Percentiles rank a stretch among this genome's conserved stretches.
These are phyloP conservation scores for Brassica incana DNA, from an alignment of 345 rosid genomes.

Conservation along the genomic window DNA sequence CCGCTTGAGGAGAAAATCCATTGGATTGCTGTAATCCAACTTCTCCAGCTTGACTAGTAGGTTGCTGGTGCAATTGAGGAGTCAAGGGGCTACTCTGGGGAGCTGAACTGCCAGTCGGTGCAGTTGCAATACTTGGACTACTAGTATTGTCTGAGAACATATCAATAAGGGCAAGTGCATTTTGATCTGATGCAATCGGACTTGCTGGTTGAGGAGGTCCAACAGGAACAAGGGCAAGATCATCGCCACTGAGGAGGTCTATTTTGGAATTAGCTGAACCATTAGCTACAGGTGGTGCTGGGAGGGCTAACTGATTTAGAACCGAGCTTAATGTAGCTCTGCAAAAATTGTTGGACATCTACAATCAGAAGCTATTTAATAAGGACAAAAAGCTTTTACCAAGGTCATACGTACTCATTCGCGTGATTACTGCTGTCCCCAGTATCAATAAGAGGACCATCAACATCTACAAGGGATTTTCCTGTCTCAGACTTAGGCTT, in stretches of 20 bases:
- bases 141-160: conserved; percentile 66
- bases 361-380: conserved; percentile 10
- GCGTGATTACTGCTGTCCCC: conserved; percentile 59
- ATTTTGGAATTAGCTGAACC: conserved; percentile 70
- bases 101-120: conserved; percentile 47
- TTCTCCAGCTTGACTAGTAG: conserved; percentile 55
- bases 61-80: conserved; percentile 69
- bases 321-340: conserved; percentile 62
- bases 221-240: conserved; percentile 77
- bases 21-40: conserved; percentile 63
- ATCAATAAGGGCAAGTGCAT: conserved; percentile 85
- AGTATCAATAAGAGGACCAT: conserved; percentile 74
- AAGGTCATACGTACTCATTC: conserved; percentile 38
- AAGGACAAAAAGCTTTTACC: conserved; percentile 13
- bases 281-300: conserved; percentile 77
- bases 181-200: conserved; percentile 64
- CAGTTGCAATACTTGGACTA: conserved; percentile 50
- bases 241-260: conserved; percentile 96
- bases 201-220: conserved; percentile 61
- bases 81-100: conserved; percentile 51
- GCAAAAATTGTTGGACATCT: conserved; percentile 27
- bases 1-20: conserved; percentile 58
- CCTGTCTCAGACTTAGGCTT: conserved; percentile 59
- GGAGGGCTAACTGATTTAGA: conserved; percentile 72
- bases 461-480: conserved; percentile 56